Evolutionary conservation across 345 rosid genomes (phyloP).

Genomic region (Erodium maritimum): DNA sequence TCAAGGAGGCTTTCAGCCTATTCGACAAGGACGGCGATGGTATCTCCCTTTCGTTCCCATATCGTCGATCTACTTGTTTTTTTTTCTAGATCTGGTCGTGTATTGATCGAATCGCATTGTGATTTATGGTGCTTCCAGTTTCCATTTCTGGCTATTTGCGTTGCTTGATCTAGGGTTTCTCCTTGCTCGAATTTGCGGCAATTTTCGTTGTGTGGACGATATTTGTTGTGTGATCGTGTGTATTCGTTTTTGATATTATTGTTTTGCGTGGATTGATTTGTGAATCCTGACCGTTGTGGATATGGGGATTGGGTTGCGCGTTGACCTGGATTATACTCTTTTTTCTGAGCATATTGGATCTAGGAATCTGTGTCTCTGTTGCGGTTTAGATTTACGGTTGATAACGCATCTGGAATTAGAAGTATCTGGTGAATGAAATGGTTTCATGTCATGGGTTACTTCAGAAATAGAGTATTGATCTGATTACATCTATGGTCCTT

Average conservation of each 20-base stretch:
- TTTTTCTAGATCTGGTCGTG: neutral
- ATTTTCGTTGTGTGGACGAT: too few species aligned
- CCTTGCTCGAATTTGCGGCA: neutral
- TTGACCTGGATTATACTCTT: neutral
- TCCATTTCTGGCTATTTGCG: too few species aligned
- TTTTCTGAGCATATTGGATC: neutral
- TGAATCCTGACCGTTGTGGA: neutral
- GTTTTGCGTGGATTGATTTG: neutral
- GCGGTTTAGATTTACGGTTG: neutral
- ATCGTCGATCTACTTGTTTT: constrained; percentile 6
- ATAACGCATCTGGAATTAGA: too few species aligned
- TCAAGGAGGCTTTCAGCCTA: constrained; percentile 24
- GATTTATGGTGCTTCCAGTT: neutral
- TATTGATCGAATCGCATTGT: neutral
- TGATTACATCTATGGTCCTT: too few species aligned
- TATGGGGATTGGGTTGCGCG: neutral
- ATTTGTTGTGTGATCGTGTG: too few species aligned
- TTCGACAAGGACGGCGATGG: constrained; percentile 26
- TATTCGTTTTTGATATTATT: too few species aligned
- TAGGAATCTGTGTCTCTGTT: neutral
- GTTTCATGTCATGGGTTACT: too few species aligned
- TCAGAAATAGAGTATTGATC: too few species aligned
- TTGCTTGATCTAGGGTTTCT: neutral
- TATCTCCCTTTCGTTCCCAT: constrained; percentile 3
- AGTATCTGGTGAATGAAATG: too few species aligned